Percentiles rank a stretch among this genome's conserved stretches.
phyloP scores from a whole-genome alignment of 352 stramenopile species.

The Poterioochromonas sp. region DNA sequence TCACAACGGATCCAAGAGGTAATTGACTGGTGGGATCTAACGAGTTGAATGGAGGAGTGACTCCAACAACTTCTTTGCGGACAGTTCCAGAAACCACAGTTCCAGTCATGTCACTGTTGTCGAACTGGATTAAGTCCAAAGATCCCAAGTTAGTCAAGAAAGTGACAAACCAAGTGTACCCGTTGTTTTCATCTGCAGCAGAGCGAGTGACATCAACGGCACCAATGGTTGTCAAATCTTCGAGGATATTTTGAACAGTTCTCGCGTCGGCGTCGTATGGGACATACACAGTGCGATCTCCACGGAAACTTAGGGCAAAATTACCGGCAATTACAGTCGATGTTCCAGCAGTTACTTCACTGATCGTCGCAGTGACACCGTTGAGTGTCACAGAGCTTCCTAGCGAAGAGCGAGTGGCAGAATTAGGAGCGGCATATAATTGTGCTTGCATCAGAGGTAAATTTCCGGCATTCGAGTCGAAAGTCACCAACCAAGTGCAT shows the following conservation, averaged over 20 bases:
- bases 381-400: not conserved
- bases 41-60: constrained; percentile 77
- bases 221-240: constrained; percentile 73
- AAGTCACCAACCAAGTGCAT: constrained; percentile 82
- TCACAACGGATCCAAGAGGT: constrained; percentile 66
- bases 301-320: constrained; percentile 73
- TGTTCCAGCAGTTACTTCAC: constrained; percentile 25
- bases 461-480: constrained; percentile 80
- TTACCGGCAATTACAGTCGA: constrained; percentile 48
- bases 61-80: constrained; percentile 58
- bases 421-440: constrained; percentile 34
- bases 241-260: constrained; percentile 72
- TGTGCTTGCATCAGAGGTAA: constrained; percentile 43
- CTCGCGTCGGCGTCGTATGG: constrained; percentile 64
- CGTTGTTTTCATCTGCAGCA: constrained; percentile 60
- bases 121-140: constrained; percentile 59
- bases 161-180: constrained; percentile 79
- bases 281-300: constrained; percentile 66
- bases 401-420: not conserved
- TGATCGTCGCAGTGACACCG: constrained; percentile 13
- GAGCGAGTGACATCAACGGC: constrained; percentile 58
- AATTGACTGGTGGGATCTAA: constrained; percentile 65
- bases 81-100: constrained; percentile 69
- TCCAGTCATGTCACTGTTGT: constrained; percentile 70
- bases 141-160: constrained; percentile 81